Conservation (phyloP, 805 yeast species). For the Kazachstania africana region DNA sequence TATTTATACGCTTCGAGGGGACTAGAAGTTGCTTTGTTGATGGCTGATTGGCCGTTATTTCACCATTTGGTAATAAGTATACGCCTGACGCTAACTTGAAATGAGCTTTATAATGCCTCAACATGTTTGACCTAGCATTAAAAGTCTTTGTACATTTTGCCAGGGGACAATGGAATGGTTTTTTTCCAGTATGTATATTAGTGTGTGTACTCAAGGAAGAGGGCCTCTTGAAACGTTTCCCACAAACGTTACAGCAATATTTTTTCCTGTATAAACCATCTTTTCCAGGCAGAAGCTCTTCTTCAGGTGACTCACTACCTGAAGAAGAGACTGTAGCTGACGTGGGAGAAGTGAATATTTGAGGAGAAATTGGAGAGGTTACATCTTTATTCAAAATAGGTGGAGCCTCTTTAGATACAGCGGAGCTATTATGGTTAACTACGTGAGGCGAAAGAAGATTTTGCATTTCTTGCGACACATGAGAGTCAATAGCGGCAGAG, state of each 20-base stretch:
- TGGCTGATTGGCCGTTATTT: conserved; percentile 8
- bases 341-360: not conserved
- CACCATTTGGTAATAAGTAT: conserved; percentile 14
- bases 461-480: no score
- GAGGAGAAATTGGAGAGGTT: no score
- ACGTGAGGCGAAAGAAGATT: no score
- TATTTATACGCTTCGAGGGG: no score
- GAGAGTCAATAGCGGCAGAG: no score
- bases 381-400: no score
- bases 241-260: conserved; percentile 57
- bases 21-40: conserved; percentile 9
- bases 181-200: conserved; percentile 79
- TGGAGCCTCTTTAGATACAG: no score
- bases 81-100: conserved; percentile 11
- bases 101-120: conserved; percentile 22
- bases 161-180: conserved; percentile 63
- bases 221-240: conserved; percentile 72
- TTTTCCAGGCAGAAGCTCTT: not conserved
- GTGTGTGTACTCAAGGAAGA: conserved; percentile 76
- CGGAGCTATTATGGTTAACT: no score
- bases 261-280: conserved; percentile 4
- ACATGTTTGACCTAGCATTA: conserved; percentile 24
- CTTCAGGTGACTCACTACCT: not conserved
- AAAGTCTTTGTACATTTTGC: conserved; percentile 59
- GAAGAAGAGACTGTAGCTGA: not conserved